These are phyloP conservation scores for Aspergillus sparsus DNA, from an alignment of 495 filamentous ascomycete genomes.

Conservation along the genomic window DNA sequence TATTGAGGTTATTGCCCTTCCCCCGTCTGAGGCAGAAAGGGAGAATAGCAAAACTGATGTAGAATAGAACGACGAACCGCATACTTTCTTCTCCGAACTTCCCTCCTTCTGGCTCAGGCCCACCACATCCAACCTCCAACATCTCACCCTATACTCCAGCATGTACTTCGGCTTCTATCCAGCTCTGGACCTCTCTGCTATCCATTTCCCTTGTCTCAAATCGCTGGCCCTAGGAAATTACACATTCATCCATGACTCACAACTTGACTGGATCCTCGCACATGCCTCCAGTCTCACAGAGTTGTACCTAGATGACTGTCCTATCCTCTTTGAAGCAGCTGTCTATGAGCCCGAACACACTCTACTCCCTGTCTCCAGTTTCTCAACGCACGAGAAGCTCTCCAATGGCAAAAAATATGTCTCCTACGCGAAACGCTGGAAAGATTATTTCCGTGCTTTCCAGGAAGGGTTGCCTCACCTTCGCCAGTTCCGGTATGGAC, in stretches of 20 bases:
- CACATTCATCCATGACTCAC: constrained; percentile 29
- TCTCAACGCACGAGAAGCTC: background rate
- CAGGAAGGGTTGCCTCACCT: constrained; percentile 16
- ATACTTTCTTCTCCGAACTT: constrained; percentile 18
- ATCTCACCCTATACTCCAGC: constrained; percentile 29
- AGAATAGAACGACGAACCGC: constrained; percentile 2
- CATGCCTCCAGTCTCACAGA: constrained; percentile 23
- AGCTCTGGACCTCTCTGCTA: constrained; percentile 14
- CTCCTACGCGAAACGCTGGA: constrained; percentile 26
- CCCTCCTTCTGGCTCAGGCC: constrained; percentile 30
- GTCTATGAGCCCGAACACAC: constrained; percentile 3
- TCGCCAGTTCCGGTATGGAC: constrained; percentile 25
- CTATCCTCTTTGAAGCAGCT: constrained; percentile 19
- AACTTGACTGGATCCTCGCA: constrained; percentile 32
- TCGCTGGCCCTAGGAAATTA: constrained; percentile 27
- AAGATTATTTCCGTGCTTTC: constrained; percentile 26
- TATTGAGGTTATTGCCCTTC: constrained; percentile 15
- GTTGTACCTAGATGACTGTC: constrained; percentile 30
- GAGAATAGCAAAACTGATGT: background rate
- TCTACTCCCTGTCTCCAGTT: background rate
- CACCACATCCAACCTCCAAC: constrained; percentile 20
- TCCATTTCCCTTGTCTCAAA: constrained; percentile 30
- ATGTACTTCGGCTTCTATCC: constrained; percentile 31
- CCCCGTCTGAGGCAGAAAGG: background rate
- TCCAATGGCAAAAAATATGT: background rate